These are phyloP conservation scores for Populus simonii DNA, from an alignment of 345 rosid species.

Conservation along the genomic window DNA sequence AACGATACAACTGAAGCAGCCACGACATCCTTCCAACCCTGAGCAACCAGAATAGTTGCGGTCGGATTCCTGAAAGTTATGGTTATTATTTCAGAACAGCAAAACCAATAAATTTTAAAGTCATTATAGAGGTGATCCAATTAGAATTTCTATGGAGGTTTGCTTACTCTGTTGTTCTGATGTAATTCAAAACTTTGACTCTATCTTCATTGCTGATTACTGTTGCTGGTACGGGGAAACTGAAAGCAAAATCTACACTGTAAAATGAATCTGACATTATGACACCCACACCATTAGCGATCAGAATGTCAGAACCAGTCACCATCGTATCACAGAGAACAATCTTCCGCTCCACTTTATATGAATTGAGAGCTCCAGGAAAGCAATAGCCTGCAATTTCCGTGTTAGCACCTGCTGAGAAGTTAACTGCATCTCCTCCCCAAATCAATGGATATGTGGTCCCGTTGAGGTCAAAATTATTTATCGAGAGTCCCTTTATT, in stretches of 20 bases:
- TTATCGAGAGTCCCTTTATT: conserved; percentile 14
- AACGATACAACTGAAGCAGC: conserved; percentile 27
- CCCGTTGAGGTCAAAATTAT: conserved; percentile 15
- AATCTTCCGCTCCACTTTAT: conserved; percentile 23
- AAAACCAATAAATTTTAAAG: not conserved
- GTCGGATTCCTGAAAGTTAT: conserved; percentile 17
- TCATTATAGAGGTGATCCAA: not conserved
- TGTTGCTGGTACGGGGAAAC: conserved; percentile 33
- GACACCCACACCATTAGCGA: conserved; percentile 25
- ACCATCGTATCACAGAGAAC: conserved; percentile 20
- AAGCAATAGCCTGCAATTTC: conserved; percentile 18
- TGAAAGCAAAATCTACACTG: conserved; percentile 26
- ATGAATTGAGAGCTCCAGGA: conserved; percentile 22
- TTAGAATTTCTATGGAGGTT: not conserved
- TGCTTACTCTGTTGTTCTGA: conserved; percentile 22
- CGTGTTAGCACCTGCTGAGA: conserved; percentile 22
- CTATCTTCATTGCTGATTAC: conserved; percentile 24
- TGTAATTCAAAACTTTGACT: conserved; percentile 7
- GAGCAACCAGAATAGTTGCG: conserved; percentile 20
- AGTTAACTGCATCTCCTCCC: conserved; percentile 42
- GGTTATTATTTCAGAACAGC: not conserved
- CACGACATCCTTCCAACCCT: conserved; percentile 10
- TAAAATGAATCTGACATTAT: conserved; percentile 17
- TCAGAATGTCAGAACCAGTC: conserved; percentile 18
- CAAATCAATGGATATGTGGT: conserved; percentile 27